Percentiles rank a stretch among this genome's conserved stretches.
phyloP scores from a whole-genome alignment of 495 filamentous ascomycete species.

The Talaromyces proteolyticus region DNA sequence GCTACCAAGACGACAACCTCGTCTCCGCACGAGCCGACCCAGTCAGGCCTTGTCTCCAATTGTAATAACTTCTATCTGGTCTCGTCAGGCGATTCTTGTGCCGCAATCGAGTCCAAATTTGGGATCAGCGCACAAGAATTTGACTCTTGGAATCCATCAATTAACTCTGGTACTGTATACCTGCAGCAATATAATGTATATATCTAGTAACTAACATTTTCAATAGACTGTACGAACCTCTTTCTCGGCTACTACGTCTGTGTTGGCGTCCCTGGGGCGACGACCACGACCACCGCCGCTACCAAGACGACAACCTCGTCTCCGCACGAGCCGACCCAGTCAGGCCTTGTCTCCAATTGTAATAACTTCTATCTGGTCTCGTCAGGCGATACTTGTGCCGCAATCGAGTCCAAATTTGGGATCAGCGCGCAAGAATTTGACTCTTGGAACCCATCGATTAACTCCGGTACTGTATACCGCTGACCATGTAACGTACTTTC shows the following conservation, averaged over 20 bases:
- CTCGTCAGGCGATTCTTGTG: constrained; percentile 25
- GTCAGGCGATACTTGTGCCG: constrained; percentile 17
- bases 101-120: neutral
- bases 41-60: constrained; percentile 25
- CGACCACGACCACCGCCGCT: neutral
- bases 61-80: constrained; percentile 54
- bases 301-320: constrained; percentile 7
- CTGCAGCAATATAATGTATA: neutral
- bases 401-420: constrained; percentile 1
- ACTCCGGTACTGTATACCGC: neutral
- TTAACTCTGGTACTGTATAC: constrained; percentile 4
- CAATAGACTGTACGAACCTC: constrained; percentile 7
- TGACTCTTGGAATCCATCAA: constrained; percentile 11
- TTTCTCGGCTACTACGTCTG: constrained; percentile 12
- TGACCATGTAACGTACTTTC: neutral
- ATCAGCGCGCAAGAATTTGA: constrained; percentile 8
- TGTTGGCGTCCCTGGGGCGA: constrained; percentile 5
- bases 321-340: constrained; percentile 27
- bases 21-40: constrained; percentile 31
- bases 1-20: neutral
- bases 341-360: constrained; percentile 35
- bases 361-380: constrained; percentile 53
- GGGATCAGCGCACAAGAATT: constrained; percentile 8
- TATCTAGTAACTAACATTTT: neutral
- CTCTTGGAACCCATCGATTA: constrained; percentile 12